phyloP scores from a whole-genome alignment of 163 green algal species.

The Volvox carteri region DNA sequence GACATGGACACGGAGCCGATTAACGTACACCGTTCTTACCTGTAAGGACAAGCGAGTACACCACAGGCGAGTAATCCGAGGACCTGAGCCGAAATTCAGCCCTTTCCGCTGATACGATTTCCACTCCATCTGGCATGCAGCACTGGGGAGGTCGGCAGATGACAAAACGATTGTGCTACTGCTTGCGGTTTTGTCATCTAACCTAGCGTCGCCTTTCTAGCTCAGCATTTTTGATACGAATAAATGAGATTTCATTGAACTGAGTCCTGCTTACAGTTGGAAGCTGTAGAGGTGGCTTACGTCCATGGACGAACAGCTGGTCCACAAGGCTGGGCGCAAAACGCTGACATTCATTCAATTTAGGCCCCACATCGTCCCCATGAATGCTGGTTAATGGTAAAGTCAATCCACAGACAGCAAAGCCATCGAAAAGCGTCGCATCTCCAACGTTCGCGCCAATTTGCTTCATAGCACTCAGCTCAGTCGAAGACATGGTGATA shows the following conservation, averaged over 20 bases:
- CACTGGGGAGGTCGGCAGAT: conserved; percentile 46
- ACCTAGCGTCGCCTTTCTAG: no score
- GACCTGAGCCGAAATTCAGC: not conserved
- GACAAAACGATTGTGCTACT: not conserved
- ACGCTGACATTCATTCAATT: not conserved
- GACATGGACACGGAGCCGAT: not conserved
- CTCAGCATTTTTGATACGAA: no score
- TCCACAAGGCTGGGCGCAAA: not conserved
- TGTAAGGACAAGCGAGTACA: conserved; percentile 64
- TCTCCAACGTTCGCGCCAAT: not conserved
- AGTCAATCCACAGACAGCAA: conserved; percentile 18
- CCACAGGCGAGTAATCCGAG: not conserved
- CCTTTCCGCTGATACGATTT: conserved; percentile 37
- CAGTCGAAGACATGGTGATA: not conserved
- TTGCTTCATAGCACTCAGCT: not conserved
- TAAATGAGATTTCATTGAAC: no score
- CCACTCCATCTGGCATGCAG: conserved; percentile 64
- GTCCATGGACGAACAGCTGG: not conserved
- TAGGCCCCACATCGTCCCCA: not conserved
- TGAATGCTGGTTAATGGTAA: not conserved
- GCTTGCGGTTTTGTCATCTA: no score
- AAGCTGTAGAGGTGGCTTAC: conserved; percentile 1
- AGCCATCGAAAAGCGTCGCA: conserved; percentile 17
- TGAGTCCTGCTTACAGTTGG: not conserved
- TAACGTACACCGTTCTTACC: conserved; percentile 28